A percentile compares a stretch with the other conserved stretches of the same genome.
These are phyloP conservation scores for Ascochyta koolunga DNA, from an alignment of 2,329 filamentous ascomycete species.

Conservation along the genomic window DNA sequence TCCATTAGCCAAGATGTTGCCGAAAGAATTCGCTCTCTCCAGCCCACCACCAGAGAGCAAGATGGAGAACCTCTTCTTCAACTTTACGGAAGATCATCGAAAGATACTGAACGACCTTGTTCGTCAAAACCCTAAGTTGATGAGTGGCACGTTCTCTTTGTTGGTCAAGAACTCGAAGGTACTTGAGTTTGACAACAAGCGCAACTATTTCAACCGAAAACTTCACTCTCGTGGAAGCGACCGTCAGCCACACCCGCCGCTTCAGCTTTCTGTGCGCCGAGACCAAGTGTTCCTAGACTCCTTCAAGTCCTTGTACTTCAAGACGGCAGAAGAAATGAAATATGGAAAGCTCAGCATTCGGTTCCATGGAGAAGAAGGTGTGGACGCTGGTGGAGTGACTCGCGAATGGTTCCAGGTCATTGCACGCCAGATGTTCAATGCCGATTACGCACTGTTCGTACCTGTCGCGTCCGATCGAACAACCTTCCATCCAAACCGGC, in stretches of 20 bases:
- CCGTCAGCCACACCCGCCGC: conserved; percentile 70
- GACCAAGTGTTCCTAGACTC: conserved; percentile 98
- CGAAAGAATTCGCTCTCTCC: conserved; percentile 73
- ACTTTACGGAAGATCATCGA: conserved; percentile 95
- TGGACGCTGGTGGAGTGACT: conserved; percentile 96
- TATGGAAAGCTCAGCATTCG: conserved; percentile 98
- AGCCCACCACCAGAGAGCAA: conserved; percentile 79
- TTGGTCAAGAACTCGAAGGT: conserved; percentile 99
- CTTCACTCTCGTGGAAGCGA: conserved; percentile 78
- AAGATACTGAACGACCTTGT: conserved; percentile 98
- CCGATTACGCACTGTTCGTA: conserved; percentile 94
- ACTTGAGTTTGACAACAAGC: conserved; percentile 98
- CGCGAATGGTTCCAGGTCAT: conserved; percentile 99
- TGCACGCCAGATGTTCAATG: conserved; percentile 97
- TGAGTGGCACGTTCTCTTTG: conserved; percentile 96
- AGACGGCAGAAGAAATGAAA: conserved; percentile 95
- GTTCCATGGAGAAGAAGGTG: conserved; percentile 96
- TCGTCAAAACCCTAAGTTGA: conserved; percentile 93
- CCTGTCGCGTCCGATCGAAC: conserved; percentile 97
- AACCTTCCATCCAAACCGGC: conserved; percentile 96
- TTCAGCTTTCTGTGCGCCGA: conserved; percentile 88
- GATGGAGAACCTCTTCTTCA: conserved; percentile 93
- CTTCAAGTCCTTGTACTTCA: conserved; percentile 98
- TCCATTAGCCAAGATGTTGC: conserved; percentile 48
- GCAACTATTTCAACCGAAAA: conserved; percentile 96